Evolutionary conservation across 192 early-diverging fungal species (phyloP).

Genomic region (Gigaspora rosea): DNA sequence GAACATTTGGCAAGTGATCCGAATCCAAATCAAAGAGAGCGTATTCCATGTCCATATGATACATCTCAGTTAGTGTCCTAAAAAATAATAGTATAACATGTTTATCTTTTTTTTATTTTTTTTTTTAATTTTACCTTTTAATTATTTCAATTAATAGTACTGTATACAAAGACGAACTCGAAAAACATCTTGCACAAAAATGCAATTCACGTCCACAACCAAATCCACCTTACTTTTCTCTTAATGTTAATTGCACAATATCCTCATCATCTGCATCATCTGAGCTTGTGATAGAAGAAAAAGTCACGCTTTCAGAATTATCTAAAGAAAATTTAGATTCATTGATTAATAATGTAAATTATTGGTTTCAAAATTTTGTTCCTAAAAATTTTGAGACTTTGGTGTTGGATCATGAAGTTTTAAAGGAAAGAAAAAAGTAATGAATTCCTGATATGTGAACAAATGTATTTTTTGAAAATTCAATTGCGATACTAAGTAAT

Average conservation of each 20-base stretch:
- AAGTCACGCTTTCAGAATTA: conserved; percentile 9
- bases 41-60: conserved; percentile 24
- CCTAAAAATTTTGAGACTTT: neutral
- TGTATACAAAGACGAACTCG: conserved; percentile 8
- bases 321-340: conserved; percentile 12
- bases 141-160: conserved; percentile 1
- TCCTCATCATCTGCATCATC: neutral
- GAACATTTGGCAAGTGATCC: conserved; percentile 7
- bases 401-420: conserved; percentile 19
- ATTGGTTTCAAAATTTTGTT: conserved; percentile 7
- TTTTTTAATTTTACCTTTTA: neutral
- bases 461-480: neutral
- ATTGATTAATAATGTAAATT: conserved; percentile 12
- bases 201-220: conserved; percentile 23
- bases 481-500: neutral
- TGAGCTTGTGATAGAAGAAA: neutral
- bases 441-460: neutral
- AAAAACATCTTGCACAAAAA: conserved; percentile 22
- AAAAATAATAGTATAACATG: neutral
- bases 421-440: conserved; percentile 15
- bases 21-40: neutral
- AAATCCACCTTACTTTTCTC: conserved; percentile 18
- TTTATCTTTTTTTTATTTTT: neutral
- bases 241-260: conserved; percentile 23
- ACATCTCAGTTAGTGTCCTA: conserved; percentile 15